Conservation (phyloP, 2,329 filamentous ascomycete species). For the Diplodia seriata region DNA sequence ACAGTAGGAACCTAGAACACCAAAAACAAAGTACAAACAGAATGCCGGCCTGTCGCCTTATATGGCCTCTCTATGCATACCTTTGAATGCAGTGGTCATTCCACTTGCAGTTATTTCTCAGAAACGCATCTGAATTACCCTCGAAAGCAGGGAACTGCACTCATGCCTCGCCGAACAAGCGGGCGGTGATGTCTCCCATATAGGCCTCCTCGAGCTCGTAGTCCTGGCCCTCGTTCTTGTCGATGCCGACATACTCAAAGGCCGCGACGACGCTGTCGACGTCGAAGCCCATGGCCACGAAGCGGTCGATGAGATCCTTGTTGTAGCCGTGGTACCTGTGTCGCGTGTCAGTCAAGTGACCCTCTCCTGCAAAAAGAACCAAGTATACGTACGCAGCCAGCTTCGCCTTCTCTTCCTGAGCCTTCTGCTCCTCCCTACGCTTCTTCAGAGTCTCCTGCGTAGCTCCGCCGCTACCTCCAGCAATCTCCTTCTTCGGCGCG, state of each 20-base stretch:
- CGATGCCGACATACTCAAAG: slow-evolving; percentile 82
- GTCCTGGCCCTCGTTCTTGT: slow-evolving; percentile 76
- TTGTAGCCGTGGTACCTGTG: slow-evolving; percentile 87
- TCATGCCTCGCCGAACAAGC: slow-evolving; percentile 79
- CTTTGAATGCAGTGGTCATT: slow-evolving; percentile 11
- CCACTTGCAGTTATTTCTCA: slow-evolving; percentile 1
- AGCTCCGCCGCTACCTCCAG: slow-evolving; percentile 60
- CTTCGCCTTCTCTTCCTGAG: slow-evolving; percentile 64
- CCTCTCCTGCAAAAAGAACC: too few relatives aligned
- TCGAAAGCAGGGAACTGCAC: not conserved
- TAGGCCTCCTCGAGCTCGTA: slow-evolving; percentile 89
- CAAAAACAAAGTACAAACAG: not conserved
- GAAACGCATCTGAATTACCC: not conserved
- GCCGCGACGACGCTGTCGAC: slow-evolving; percentile 85
- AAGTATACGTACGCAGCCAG: slow-evolving; percentile 58
- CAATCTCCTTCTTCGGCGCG: slow-evolving; percentile 67
- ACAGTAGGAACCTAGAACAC: slow-evolving; percentile 8
- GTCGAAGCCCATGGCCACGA: slow-evolving; percentile 90
- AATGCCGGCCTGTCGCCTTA: slow-evolving; percentile 5
- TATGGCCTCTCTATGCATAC: slow-evolving; percentile 20
- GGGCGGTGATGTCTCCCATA: slow-evolving; percentile 87
- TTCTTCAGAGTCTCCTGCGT: slow-evolving; percentile 61
- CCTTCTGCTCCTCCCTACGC: slow-evolving; percentile 64
- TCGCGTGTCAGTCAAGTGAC: slow-evolving; percentile 29
- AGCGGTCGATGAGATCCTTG: slow-evolving; percentile 80